phyloP scores from a whole-genome alignment of 1,284 basidiomycete genomes.

The Cronartium quercuum region DNA sequence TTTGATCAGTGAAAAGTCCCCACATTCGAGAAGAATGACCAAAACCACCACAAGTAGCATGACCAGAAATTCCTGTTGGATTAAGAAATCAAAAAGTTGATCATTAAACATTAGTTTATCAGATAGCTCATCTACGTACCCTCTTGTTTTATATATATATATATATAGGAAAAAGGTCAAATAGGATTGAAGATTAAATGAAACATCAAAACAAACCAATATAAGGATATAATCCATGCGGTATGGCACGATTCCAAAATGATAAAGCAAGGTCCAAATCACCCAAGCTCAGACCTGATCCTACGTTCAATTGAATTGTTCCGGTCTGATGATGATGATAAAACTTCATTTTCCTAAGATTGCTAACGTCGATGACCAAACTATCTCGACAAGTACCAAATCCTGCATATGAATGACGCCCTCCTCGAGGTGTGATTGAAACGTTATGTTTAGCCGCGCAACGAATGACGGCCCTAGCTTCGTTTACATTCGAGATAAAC shows the following conservation, averaged over 20 bases:
- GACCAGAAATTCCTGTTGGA: conserved; percentile 43
- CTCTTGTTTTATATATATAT: too few species aligned
- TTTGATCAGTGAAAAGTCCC: conserved; percentile 48
- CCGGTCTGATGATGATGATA: conserved; percentile 40
- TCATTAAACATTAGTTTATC: too few species aligned
- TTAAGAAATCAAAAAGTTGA: too few species aligned
- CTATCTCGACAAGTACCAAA: conserved; percentile 46
- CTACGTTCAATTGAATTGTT: conserved; percentile 42
- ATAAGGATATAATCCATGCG: conserved; percentile 49
- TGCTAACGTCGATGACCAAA: conserved; percentile 45
- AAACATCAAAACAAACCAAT: conserved; percentile 43
- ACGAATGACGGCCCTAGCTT: conserved; percentile 44
- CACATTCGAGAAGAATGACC: conserved; percentile 46
- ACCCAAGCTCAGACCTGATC: conserved; percentile 47
- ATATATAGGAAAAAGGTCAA: too few species aligned
- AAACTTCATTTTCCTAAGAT: conserved; percentile 44
- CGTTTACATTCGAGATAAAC: conserved; percentile 45
- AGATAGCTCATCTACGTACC: too few species aligned
- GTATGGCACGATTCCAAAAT: conserved; percentile 45
- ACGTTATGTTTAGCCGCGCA: conserved; percentile 43
- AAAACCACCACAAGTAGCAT: conserved; percentile 48
- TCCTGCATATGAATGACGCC: conserved; percentile 49
- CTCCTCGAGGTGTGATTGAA: conserved; percentile 47
- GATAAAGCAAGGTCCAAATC: conserved; percentile 49
- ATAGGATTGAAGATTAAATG: too few species aligned